A percentile compares a stretch with the other conserved stretches of the same genome.
Conservation (phyloP, 148 eudicot species). For the Fagopyrum homotropicum region DNA sequence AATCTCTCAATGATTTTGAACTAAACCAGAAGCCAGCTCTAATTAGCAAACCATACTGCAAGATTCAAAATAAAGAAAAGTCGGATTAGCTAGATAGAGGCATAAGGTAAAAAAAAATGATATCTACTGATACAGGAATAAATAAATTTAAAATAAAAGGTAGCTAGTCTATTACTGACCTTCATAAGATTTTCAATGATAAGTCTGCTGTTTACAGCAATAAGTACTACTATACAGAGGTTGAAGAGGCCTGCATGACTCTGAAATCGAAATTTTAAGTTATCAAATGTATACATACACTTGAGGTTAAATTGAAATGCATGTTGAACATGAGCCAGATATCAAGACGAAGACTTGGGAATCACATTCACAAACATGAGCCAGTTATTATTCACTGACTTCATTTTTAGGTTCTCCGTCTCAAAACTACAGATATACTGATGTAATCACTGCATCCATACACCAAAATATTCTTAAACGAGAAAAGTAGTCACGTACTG, state of each 20-base stretch:
- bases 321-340: not conserved
- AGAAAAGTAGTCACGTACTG: not conserved
- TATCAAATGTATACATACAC: not conserved
- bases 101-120: not conserved
- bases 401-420: not conserved
- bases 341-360: not conserved
- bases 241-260: conserved; percentile 98
- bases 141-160: not conserved
- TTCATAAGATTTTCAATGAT: conserved; percentile 97
- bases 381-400: not conserved
- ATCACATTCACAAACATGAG: not conserved
- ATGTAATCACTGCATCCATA: not conserved
- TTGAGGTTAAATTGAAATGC: not conserved
- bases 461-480: not conserved
- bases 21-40: conserved; percentile 88
- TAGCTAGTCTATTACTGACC: conserved; percentile 29
- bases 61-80: conserved; percentile 7
- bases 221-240: conserved; percentile 92
- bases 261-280: conserved; percentile 30
- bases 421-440: not conserved
- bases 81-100: not conserved
- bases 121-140: conserved; percentile 2
- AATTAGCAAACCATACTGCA: conserved; percentile 93
- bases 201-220: conserved; percentile 92
- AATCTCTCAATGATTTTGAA: conserved; percentile 79